Conservation (phyloP, 169 alveolate genomes). For the Besnoitia besnoiti region DNA sequence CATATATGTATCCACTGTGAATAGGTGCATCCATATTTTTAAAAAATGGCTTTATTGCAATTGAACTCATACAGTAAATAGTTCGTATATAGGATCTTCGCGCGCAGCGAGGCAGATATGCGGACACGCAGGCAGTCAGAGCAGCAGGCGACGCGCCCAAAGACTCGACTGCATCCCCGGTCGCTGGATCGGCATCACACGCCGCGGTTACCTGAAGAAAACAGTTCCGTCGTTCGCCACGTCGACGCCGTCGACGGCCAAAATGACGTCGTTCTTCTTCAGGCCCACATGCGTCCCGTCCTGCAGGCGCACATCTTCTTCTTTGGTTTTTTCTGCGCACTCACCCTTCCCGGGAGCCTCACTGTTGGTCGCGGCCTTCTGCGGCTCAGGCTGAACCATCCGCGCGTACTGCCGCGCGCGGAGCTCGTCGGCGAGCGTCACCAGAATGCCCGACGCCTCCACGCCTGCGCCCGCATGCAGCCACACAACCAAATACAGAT, state of each 20-base stretch:
- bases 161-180: no score
- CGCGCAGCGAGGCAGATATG: no score
- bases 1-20: not conserved
- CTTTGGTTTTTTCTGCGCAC: no score
- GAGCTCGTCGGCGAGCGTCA: slow-evolving; percentile 70
- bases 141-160: no score
- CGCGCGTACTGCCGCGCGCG: slow-evolving; percentile 19
- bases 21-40: not conserved
- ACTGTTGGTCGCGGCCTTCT: not conserved
- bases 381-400: not conserved
- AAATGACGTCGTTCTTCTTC: slow-evolving; percentile 76
- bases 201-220: slow-evolving; percentile 78
- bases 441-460: slow-evolving; percentile 76
- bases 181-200: no score
- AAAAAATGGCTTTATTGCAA: no score
- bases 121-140: no score
- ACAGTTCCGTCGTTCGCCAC: slow-evolving; percentile 87
- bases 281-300: slow-evolving; percentile 52
- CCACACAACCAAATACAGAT: no score
- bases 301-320: not conserved
- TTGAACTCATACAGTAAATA: no score
- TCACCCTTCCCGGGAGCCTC: not conserved
- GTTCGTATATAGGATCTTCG: no score
- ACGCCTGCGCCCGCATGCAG: slow-evolving; percentile 52
- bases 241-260: slow-evolving; percentile 80